phyloP scores from a whole-genome alignment of 306 rosid genomes.

The Trifolium repens region DNA sequence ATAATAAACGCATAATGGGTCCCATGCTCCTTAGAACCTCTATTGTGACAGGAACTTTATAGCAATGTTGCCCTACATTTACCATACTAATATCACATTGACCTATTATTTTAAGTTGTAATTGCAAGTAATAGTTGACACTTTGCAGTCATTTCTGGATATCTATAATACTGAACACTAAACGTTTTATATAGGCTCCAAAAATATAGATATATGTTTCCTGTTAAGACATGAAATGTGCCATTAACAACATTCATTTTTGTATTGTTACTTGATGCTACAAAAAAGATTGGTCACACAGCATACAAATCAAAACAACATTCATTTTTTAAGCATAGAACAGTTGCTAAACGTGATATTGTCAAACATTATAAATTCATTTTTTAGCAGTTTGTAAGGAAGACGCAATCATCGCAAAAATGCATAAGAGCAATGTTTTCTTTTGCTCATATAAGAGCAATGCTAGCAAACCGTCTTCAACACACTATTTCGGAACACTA shows the following conservation, averaged over 20 bases:
- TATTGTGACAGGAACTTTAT: neutral
- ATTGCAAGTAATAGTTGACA: neutral
- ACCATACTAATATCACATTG: neutral
- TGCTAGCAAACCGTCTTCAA: neutral
- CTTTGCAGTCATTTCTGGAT: conserved; percentile 13
- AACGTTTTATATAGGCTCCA: conserved; percentile 10
- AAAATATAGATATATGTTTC: neutral
- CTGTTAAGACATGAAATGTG: conserved; percentile 8
- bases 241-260: conserved; percentile 15
- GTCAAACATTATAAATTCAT: neutral
- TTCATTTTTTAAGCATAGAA: neutral
- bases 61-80: neutral
- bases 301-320: neutral
- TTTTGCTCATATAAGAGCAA: neutral
- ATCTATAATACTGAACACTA: neutral
- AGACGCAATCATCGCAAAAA: neutral
- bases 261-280: conserved; percentile 16
- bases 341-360: neutral
- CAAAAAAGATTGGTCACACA: neutral
- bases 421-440: neutral
- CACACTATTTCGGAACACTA: neutral
- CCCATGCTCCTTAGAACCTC: neutral
- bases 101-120: neutral
- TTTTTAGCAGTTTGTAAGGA: neutral
- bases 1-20: neutral